These are phyloP conservation scores for Calonectria pteridis DNA, from an alignment of 2,329 filamentous ascomycete genomes.

Conservation along the genomic window DNA sequence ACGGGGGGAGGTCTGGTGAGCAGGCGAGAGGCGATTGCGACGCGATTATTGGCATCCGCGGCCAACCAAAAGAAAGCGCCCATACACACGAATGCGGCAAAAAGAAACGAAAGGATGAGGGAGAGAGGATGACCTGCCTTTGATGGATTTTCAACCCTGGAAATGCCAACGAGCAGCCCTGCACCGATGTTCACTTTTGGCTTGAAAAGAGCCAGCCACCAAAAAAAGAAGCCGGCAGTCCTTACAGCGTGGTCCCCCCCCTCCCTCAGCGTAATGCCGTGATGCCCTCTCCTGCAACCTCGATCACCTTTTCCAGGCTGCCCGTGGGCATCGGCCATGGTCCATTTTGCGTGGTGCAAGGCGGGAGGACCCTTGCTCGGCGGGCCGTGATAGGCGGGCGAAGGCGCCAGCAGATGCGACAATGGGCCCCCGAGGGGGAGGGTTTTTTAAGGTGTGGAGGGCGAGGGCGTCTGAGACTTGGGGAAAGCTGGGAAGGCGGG, in stretches of 20 bases:
- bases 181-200: constrained; percentile 16
- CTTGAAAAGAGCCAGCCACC: constrained; percentile 3
- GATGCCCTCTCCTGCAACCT: constrained; percentile 20
- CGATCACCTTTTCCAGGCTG: constrained; percentile 12
- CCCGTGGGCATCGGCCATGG: constrained; percentile 11
- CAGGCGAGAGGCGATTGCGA: constrained; percentile 17
- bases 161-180: constrained; percentile 23
- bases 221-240: constrained; percentile 17
- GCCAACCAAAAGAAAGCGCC: constrained; percentile 9
- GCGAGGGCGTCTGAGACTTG: background rate
- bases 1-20: constrained; percentile 36
- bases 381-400: constrained; percentile 34
- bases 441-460: constrained; percentile 26
- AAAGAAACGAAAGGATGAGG: constrained; percentile 8
- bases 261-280: constrained; percentile 23
- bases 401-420: constrained; percentile 32
- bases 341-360: constrained; percentile 23
- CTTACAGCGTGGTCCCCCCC: constrained; percentile 11
- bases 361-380: constrained; percentile 4
- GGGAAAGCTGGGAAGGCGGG: constrained; percentile 15
- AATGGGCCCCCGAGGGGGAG: background rate
- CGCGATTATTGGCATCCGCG: constrained; percentile 5
- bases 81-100: background rate
- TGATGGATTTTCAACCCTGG: constrained; percentile 16
- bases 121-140: background rate